Percentiles rank a stretch among this genome's conserved stretches.
These are phyloP conservation scores for Pyrenula aspistea DNA, from an alignment of 495 filamentous ascomycete species.

Conservation along the genomic window DNA sequence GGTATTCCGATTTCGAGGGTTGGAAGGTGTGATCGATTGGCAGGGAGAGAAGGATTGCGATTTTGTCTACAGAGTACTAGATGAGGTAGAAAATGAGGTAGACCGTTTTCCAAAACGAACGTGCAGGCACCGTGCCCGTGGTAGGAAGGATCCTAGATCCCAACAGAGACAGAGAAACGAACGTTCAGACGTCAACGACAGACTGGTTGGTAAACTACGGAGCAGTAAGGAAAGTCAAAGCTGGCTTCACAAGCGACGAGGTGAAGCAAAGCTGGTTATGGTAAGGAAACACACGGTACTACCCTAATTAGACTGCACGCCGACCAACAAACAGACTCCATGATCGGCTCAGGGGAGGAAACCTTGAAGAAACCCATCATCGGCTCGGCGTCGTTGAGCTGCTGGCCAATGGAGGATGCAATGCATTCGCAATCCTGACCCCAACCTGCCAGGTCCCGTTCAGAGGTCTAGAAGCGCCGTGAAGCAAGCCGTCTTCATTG, in stretches of 20 bases:
- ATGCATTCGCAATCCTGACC: not conserved
- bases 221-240: not conserved
- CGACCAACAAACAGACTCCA: not conserved
- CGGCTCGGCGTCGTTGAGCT: not conserved
- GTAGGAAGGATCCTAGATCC: not conserved
- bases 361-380: not conserved
- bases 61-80: no score
- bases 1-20: no score
- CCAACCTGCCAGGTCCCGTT: not conserved
- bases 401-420: not conserved
- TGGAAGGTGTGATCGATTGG: no score
- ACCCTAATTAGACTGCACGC: not conserved
- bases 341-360: not conserved
- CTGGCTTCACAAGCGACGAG: not conserved
- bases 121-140: not conserved
- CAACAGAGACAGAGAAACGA: not conserved
- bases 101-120: not conserved
- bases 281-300: not conserved
- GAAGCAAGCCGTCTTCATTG: not conserved
- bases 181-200: not conserved
- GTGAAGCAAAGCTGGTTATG: not conserved
- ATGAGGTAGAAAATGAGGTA: no score
- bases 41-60: no score
- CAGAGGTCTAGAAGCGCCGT: not conserved
- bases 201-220: not conserved